Evolutionary conservation across 169 alveolate species (phyloP).

Genomic region (Cryptosporidium ryanae): DNA sequence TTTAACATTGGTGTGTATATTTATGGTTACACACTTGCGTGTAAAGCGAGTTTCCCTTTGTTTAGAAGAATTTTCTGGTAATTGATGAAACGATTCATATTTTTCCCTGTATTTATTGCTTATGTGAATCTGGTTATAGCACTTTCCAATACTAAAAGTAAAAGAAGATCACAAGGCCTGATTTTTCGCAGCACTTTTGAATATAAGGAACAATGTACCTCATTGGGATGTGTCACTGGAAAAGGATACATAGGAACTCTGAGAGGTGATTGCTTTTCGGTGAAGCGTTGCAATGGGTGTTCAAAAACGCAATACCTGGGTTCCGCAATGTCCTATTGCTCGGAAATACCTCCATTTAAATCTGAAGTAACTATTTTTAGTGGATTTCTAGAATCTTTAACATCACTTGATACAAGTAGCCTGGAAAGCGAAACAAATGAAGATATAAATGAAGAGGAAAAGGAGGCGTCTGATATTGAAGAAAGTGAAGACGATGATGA

Average conservation of each 20-base stretch:
- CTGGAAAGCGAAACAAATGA: neutral
- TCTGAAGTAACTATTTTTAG: conserved; percentile 31
- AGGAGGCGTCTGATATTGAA: neutral
- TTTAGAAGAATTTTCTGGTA: neutral
- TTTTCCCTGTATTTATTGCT: conserved; percentile 2
- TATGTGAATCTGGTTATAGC: conserved; percentile 2
- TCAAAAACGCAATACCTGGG: neutral
- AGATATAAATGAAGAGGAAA: conserved; percentile 3
- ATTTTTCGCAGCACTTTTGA: neutral
- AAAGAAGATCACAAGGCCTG: neutral
- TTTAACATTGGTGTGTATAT: conserved; percentile 12
- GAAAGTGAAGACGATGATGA: conserved; percentile 32
- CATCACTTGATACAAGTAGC: neutral
- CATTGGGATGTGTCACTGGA: conserved; percentile 32
- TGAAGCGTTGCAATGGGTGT: conserved; percentile 39
- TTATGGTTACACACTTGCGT: conserved; percentile 48
- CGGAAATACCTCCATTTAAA: neutral
- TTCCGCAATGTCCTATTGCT: conserved; percentile 17
- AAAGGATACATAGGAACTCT: conserved; percentile 20
- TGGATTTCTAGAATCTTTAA: conserved; percentile 6
- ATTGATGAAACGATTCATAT: conserved; percentile 20
- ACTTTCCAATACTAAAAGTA: conserved; percentile 11
- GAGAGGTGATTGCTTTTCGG: conserved; percentile 46
- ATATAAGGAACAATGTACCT: neutral
- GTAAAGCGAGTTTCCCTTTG: neutral